Evolutionary conservation across 2,329 filamentous ascomycete species (phyloP).

Genomic region (Xylariales sp.): DNA sequence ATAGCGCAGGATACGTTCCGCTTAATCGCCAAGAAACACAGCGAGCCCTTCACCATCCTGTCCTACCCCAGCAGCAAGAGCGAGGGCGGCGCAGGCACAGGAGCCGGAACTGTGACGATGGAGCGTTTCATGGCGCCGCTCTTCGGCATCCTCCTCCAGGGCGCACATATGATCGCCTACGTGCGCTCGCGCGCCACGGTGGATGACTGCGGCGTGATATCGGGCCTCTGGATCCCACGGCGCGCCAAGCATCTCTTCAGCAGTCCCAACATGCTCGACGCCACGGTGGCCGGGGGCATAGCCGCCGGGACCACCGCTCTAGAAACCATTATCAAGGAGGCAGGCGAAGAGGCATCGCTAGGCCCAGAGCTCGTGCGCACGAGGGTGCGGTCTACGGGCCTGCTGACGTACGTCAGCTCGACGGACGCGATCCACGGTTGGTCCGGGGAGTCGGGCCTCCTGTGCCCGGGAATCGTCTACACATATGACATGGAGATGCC

Average conservation of each 20-base stretch:
- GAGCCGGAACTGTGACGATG: slow-evolving; percentile 31
- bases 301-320: slow-evolving; percentile 70
- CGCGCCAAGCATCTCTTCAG: slow-evolving; percentile 74
- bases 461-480: slow-evolving; percentile 62
- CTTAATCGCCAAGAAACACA: slow-evolving; percentile 47
- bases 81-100: slow-evolving; percentile 9
- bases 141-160: slow-evolving; percentile 72
- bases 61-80: slow-evolving; percentile 39
- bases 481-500: slow-evolving; percentile 80
- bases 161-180: slow-evolving; percentile 72
- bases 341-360: slow-evolving; percentile 77
- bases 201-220: slow-evolving; percentile 46
- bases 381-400: slow-evolving; percentile 65
- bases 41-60: slow-evolving; percentile 53
- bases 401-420: slow-evolving; percentile 75
- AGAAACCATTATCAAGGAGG: slow-evolving; percentile 75
- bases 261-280: slow-evolving; percentile 78
- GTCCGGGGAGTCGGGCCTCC: slow-evolving; percentile 70
- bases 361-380: slow-evolving; percentile 68
- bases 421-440: slow-evolving; percentile 65
- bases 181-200: slow-evolving; percentile 48
- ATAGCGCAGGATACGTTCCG: slow-evolving; percentile 49
- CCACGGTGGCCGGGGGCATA: slow-evolving; percentile 79
- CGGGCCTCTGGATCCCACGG: slow-evolving; percentile 77
- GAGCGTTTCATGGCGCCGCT: slow-evolving; percentile 65